These are phyloP conservation scores for Botrytis aclada DNA, from an alignment of 2,329 filamentous ascomycete genomes.

Conservation along the genomic window DNA sequence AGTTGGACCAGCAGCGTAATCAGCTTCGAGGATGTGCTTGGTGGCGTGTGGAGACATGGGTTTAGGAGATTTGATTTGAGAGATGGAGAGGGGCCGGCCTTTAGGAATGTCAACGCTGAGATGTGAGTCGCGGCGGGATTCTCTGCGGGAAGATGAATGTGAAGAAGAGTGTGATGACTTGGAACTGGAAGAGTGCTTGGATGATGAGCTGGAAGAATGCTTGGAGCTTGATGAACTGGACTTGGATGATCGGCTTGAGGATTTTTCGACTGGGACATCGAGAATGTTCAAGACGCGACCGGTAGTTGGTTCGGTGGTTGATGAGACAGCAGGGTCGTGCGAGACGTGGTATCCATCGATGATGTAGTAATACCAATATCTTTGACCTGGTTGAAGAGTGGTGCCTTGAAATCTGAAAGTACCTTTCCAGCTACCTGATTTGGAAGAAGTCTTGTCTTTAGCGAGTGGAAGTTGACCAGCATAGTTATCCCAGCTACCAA, in stretches of 20 bases:
- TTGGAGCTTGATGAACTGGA: slow-evolving; percentile 38
- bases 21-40: slow-evolving; percentile 77
- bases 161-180: slow-evolving; percentile 42
- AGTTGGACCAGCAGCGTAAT: slow-evolving; percentile 66
- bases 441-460: slow-evolving; percentile 78
- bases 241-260: slow-evolving; percentile 44
- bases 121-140: slow-evolving; percentile 44
- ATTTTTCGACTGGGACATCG: slow-evolving; percentile 68
- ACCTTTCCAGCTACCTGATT: slow-evolving; percentile 90
- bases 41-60: slow-evolving; percentile 85
- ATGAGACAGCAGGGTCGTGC: slow-evolving; percentile 88
- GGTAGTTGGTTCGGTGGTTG: slow-evolving; percentile 91
- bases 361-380: slow-evolving; percentile 99
- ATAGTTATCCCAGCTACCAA: slow-evolving; percentile 99
- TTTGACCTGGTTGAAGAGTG: slow-evolving; percentile 80
- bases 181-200: slow-evolving; percentile 31
- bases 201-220: slow-evolving; percentile 43
- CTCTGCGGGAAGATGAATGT: slow-evolving; percentile 42
- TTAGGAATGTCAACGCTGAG: slow-evolving; percentile 71
- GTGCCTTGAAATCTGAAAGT: slow-evolving; percentile 92
- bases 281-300: slow-evolving; percentile 97
- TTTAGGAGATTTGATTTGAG: slow-evolving; percentile 87
- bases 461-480: slow-evolving; percentile 88
- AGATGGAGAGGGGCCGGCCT: slow-evolving; percentile 82
- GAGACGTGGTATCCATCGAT: slow-evolving; percentile 98